Evolutionary conservation across 2,329 filamentous ascomycete species (phyloP), one percentile per base, ranked within the genome.

Genomic region (Aspergillus fumigatus): DNA sequence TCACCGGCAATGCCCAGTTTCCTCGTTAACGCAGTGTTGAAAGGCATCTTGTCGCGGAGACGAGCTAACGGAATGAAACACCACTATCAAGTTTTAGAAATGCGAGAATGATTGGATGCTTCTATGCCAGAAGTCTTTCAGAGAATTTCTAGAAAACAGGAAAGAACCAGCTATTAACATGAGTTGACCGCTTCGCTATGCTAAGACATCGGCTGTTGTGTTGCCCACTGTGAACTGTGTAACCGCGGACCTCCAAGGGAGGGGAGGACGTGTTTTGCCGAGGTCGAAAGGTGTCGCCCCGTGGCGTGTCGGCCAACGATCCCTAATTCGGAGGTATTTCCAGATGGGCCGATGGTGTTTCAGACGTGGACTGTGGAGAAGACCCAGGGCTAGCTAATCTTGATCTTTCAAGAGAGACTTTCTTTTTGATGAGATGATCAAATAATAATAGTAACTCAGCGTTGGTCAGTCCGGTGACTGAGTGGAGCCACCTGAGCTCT

Each of bases 21-120:
- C 64, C 83, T 78, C 48, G 84, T 87, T 51, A 87, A 79, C 59
- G 80, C 82, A 50, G 84, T 87, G 65, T 84, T 84, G 79, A 87
- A 87, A 61, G 82, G 82, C 84, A 87, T 87, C 38, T 56, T 72
- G 58, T 57, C 49, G 19, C 8, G 40, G n/a, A 43, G 40, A 43
- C 1, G 43, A 38, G 5, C 32, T 10, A 47, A 17, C 23, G 7
- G 19, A 47, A 26, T 17, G 23, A 47, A 7, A 45, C n/a, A 10
- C 40, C n/a, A 11, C n/a, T 19, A 25, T 26, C 21, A 35, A 48
- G 43, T 56, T 41, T 27, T 40, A 53, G 56, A 56, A 57, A 21
- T 49, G 27, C 23, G 21, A 52, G 53, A 14, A 40, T 25, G 48
- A 47, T 23, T 54, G 40, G 35, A 47, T 45, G n/a, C 27, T 17